These are phyloP conservation scores for Psidium guajava DNA, from an alignment of 345 rosid species.

Conservation along the genomic window DNA sequence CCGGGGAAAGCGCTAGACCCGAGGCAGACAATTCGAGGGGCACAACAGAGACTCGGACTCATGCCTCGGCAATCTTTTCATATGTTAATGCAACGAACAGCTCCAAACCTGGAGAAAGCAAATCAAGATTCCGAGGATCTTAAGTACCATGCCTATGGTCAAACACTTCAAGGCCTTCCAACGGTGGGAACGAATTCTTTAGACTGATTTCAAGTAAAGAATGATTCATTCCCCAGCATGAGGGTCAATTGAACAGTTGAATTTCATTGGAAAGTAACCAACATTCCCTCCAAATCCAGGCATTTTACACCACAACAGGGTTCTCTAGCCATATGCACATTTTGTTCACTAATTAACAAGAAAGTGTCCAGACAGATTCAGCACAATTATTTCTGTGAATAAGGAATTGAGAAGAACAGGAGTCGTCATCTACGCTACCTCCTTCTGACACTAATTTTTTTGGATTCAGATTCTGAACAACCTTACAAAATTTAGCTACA, in stretches of 20 bases:
- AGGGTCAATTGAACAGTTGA: background rate
- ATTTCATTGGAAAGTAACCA: background rate
- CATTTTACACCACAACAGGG: background rate
- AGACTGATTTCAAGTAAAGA: background rate
- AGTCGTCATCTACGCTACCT: background rate
- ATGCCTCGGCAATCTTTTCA: background rate
- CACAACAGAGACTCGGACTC: background rate
- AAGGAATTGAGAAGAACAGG: background rate
- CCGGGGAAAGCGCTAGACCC: background rate
- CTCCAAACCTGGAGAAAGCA: background rate
- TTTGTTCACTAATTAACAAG: background rate
- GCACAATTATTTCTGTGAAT: background rate
- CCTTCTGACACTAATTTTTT: background rate
- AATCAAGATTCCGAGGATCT: background rate
- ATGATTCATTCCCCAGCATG: background rate
- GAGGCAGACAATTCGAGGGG: background rate
- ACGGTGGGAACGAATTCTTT: background rate
- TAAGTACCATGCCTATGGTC: background rate
- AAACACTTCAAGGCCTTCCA: background rate
- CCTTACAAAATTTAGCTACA: conserved; percentile 3
- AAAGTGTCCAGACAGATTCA: background rate
- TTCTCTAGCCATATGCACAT: background rate
- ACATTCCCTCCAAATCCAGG: background rate
- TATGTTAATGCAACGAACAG: background rate
- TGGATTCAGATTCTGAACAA: background rate